Evolutionary conservation across 2,329 filamentous ascomycete species (phyloP).

Genomic region (Tricladium varicosporioides): DNA sequence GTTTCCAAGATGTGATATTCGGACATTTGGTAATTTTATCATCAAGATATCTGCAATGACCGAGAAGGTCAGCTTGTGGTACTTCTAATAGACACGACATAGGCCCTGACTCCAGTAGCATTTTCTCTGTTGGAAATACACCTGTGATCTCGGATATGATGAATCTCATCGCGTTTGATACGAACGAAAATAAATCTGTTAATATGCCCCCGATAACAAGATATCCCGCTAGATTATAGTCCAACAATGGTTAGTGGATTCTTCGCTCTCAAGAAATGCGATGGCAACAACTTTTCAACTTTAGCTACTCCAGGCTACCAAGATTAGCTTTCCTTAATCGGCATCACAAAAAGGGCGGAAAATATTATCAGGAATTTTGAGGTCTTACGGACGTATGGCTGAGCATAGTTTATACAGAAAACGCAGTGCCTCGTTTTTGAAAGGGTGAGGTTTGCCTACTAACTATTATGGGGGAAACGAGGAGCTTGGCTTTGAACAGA

Average conservation of each 20-base stretch:
- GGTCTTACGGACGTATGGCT: background rate
- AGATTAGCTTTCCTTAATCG: background rate
- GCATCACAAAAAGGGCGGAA: background rate
- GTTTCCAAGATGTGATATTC: background rate
- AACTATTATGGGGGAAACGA: too few species aligned
- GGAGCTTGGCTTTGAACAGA: background rate
- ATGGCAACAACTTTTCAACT: background rate
- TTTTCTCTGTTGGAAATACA: background rate
- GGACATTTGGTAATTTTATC: background rate
- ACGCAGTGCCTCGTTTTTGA: too few species aligned
- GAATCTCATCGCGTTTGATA: background rate
- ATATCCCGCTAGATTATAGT: background rate
- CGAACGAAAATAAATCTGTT: background rate
- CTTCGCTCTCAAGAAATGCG: background rate
- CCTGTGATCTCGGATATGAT: background rate
- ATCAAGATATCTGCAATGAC: background rate
- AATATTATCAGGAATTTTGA: background rate
- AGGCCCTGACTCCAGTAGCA: background rate
- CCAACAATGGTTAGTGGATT: background rate
- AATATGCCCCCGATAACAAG: background rate
- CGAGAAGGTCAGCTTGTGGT: background rate
- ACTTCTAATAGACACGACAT: background rate
- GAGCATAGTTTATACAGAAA: too few species aligned
- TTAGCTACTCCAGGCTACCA: background rate
- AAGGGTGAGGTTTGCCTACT: too few species aligned